Evolutionary conservation across 192 early-diverging fungal species (phyloP).

Genomic region (Pecoramyces ruminantium): DNA sequence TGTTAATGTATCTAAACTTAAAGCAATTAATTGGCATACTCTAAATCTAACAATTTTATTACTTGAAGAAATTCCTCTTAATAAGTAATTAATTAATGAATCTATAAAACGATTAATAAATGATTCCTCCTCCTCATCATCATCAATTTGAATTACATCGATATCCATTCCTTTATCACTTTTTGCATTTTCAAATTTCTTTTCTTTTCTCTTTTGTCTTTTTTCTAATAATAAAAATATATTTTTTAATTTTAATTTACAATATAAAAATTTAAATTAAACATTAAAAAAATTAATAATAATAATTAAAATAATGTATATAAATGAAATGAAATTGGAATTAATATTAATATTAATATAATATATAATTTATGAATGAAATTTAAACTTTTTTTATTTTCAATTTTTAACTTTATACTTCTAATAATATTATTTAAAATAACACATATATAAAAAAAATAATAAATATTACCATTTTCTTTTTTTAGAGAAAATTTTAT

Average conservation of each 20-base stretch:
- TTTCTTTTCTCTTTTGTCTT: neutral
- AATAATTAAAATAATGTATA: too few species aligned
- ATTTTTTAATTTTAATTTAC: too few species aligned
- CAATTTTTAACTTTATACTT: too few species aligned
- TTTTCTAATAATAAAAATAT: neutral
- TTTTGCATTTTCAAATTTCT: neutral
- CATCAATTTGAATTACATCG: constrained; percentile 12
- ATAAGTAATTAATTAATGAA: constrained; percentile 43
- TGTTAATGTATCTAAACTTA: constrained; percentile 50
- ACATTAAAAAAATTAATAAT: too few species aligned
- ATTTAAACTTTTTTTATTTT: too few species aligned
- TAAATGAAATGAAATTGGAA: too few species aligned
- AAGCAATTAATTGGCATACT: constrained; percentile 57
- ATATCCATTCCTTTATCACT: neutral
- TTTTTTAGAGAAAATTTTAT: constrained; percentile 50
- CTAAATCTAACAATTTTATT: constrained; percentile 59
- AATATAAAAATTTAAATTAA: too few species aligned
- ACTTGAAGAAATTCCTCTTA: constrained; percentile 62
- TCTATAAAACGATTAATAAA: constrained; percentile 52
- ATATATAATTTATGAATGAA: too few species aligned
- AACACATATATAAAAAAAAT: too few species aligned
- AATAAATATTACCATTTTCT: constrained; percentile 9
- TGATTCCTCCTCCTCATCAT: constrained; percentile 11
- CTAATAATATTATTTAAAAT: too few species aligned
- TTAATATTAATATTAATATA: too few species aligned